Evolutionary conservation across 805 yeast genomes (phyloP), one percentile per base, ranked within the genome.

Genomic region (Komagataella phaffii): DNA sequence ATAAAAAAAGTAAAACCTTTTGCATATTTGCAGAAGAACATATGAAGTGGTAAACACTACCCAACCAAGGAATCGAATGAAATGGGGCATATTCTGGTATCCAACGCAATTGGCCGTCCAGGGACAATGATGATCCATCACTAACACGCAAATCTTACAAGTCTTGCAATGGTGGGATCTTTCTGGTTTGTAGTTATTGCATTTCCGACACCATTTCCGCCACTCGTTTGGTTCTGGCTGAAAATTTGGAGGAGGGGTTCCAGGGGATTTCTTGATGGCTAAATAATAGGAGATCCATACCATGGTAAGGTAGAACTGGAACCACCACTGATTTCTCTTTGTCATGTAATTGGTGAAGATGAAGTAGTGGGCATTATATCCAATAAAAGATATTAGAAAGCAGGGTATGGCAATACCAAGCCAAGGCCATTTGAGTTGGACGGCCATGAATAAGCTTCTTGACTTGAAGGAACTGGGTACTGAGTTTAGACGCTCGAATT

Each of bases 101-200:
- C 97, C 97, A 18, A 90, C 91, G 61, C 96, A 90, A 61, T 87
- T 90, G 64, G 79, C 77, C 0, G 96, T 88, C 96, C 96, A 90
- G 0, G 96, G 96, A 62, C 84, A 83, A 67, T 89, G 96, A 63
- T 89, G 97, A 64, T 89, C 97, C 96, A 89, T 90, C 61, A 79
- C 77, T 53, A 89, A 63, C n/a, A 89, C 83, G 64, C 96, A 89
- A 45, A 55, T 58, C n/a, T 76, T 71, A 61, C 95, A 88, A 1
- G 79, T 75, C 58, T 83, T 83, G 64, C 96, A 89, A 67, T 89
- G 96, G 62, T 89, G 96, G 3, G 88, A 61, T 54, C 96, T 67
- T 60, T 83, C 91, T 0, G 96, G 96, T 62, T 89, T 89, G 65
- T 75, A 80, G 45, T 64, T 66, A 45, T 80, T 57, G 64, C 96